These are phyloP conservation scores for Paecilomyces fulvus DNA, from an alignment of 2,329 filamentous ascomycete genomes.

Conservation along the genomic window DNA sequence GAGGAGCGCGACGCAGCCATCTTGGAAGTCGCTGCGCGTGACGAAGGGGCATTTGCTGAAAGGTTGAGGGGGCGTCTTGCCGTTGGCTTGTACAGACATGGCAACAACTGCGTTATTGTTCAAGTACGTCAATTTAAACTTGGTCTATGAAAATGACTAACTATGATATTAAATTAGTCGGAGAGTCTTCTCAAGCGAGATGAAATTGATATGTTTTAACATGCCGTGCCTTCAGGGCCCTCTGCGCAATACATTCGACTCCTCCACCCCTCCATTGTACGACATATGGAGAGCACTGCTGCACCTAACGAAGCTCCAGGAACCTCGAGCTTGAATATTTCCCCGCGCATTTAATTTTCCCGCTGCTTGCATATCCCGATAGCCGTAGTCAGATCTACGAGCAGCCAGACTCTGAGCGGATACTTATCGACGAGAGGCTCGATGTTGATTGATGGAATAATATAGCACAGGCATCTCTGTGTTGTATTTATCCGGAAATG, in stretches of 20 bases:
- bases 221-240: not conserved
- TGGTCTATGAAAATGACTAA: too few species aligned
- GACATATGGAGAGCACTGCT: too few species aligned
- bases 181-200: not conserved
- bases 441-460: not conserved
- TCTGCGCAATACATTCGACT: not conserved
- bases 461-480: not conserved
- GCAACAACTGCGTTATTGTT: too few species aligned
- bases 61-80: constrained; percentile 17
- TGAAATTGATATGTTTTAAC: not conserved
- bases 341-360: too few species aligned
- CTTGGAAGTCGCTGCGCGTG: constrained; percentile 40
- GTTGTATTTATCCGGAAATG: not conserved
- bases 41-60: constrained; percentile 20
- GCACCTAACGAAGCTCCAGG: too few species aligned
- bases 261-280: not conserved
- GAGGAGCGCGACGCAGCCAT: constrained; percentile 55
- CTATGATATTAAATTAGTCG: not conserved
- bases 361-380: not conserved
- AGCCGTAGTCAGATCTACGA: not conserved
- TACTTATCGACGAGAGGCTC: not conserved
- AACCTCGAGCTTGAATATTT: too few species aligned
- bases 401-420: not conserved
- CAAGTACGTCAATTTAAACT: too few species aligned
- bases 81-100: constrained; percentile 25